Evolutionary conservation across 805 yeast genomes (phyloP).

Genomic region (Yarrowia sp.): DNA sequence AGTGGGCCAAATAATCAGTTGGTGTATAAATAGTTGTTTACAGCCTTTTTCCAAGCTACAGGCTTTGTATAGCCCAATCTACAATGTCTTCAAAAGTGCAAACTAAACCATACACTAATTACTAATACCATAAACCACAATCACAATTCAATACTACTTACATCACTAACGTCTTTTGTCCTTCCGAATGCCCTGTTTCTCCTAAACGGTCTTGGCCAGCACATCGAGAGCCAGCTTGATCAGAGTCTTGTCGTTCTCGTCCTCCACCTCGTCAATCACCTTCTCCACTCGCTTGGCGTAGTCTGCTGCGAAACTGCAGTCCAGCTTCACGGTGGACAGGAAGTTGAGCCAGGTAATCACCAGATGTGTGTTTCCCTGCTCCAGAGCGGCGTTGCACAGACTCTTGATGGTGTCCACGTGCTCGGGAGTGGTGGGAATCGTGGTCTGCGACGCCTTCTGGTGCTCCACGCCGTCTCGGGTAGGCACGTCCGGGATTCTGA

Average conservation of each 20-base stretch:
- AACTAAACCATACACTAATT: no score
- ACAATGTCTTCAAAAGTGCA: no score
- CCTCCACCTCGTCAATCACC: constrained; percentile 20
- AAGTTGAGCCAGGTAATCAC: constrained; percentile 33
- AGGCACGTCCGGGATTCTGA: constrained; percentile 25
- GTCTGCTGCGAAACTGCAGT: not conserved
- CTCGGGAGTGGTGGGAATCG: not conserved
- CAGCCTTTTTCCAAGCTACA: no score
- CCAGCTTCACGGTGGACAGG: constrained; percentile 27
- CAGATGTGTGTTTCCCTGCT: constrained; percentile 11
- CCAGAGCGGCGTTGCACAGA: constrained; percentile 12
- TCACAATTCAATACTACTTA: not conserved
- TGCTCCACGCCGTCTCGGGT: constrained; percentile 6
- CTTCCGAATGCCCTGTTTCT: not conserved
- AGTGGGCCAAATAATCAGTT: no score
- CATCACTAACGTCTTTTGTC: not conserved
- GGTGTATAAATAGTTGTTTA: no score
- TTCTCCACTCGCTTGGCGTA: constrained; percentile 24
- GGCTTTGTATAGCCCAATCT: no score
- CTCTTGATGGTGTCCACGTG: constrained; percentile 12
- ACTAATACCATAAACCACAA: no score
- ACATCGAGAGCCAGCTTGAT: constrained; percentile 19
- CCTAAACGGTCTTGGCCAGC: constrained; percentile 14
- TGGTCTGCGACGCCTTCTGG: constrained; percentile 1
- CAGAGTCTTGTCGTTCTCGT: constrained; percentile 12